Evolutionary conservation across 106 monocot species (phyloP).

Genomic region (Dioscorea alata): DNA sequence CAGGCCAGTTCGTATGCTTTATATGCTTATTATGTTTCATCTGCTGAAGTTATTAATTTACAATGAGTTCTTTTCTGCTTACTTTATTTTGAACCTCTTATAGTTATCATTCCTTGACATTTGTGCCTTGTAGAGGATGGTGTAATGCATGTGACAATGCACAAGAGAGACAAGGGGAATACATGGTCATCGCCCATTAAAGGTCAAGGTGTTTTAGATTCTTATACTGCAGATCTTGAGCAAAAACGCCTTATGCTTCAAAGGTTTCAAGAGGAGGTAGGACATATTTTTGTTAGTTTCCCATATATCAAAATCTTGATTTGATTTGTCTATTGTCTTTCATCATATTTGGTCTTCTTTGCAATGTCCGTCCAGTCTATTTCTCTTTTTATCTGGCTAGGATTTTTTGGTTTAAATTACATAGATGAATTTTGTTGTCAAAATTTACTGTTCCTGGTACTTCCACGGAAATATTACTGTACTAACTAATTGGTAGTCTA

Average conservation of each 20-base stretch:
- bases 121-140: slow-evolving; percentile 57
- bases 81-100: not conserved
- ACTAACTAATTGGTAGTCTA: no score
- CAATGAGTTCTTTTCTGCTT: not conserved
- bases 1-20: not conserved
- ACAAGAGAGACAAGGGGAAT: slow-evolving; percentile 86
- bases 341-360: no score
- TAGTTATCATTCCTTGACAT: not conserved
- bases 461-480: no score
- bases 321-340: no score
- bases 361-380: no score
- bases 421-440: no score
- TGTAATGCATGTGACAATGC: slow-evolving; percentile 73
- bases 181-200: slow-evolving; percentile 85
- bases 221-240: slow-evolving; percentile 67
- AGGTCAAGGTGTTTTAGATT: slow-evolving; percentile 77
- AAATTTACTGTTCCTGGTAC: no score
- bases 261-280: slow-evolving; percentile 98
- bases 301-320: no score
- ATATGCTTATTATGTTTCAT: not conserved
- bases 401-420: no score
- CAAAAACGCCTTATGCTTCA: slow-evolving; percentile 98
- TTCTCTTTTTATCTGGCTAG: no score
- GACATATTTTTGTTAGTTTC: not conserved
- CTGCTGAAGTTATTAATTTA: not conserved